Conservation (phyloP, 1,139 yeast species). For the Waltiozyma sp. region DNA sequence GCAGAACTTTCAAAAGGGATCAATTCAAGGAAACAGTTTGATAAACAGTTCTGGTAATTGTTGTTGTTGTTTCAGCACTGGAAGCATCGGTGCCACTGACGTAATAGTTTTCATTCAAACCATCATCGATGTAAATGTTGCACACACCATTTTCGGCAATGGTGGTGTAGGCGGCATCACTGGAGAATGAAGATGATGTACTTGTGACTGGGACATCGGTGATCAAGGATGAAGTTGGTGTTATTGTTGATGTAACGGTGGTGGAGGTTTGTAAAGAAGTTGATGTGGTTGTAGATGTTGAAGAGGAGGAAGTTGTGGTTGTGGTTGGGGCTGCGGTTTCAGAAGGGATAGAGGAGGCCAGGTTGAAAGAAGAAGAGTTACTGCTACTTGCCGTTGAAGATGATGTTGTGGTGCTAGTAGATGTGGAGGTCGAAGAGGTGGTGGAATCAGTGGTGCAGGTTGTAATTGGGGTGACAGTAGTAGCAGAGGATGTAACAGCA, state of each 20-base stretch:
- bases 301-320: slow-evolving; percentile 7
- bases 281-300: slow-evolving; percentile 18
- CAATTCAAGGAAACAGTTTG: slow-evolving; percentile 15
- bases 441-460: slow-evolving; percentile 2
- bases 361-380: slow-evolving; percentile 12
- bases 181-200: slow-evolving; percentile 2
- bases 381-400: slow-evolving; percentile 5
- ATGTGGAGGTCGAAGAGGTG: slow-evolving; percentile 5
- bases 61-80: slow-evolving; percentile 19
- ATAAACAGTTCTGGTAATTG: slow-evolving; percentile 17
- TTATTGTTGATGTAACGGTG: slow-evolving; percentile 12
- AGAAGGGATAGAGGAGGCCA: slow-evolving; percentile 12
- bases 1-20: background rate
- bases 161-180: slow-evolving; percentile 10
- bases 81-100: slow-evolving; percentile 28
- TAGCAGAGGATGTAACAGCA: slow-evolving; percentile 5
- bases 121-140: slow-evolving; percentile 20
- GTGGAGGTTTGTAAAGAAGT: slow-evolving; percentile 17
- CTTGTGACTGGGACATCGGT: slow-evolving; percentile 6
- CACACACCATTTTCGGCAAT: slow-evolving; percentile 19
- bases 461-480: slow-evolving; percentile 1
- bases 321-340: slow-evolving; percentile 3
- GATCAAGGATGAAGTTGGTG: slow-evolving; percentile 15
- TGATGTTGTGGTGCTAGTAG: slow-evolving; percentile 4
- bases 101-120: slow-evolving; percentile 17